Percentiles rank a stretch among this genome's conserved stretches.
phyloP scores from a whole-genome alignment of 441 rosid species.

The Erodium trifolium region DNA sequence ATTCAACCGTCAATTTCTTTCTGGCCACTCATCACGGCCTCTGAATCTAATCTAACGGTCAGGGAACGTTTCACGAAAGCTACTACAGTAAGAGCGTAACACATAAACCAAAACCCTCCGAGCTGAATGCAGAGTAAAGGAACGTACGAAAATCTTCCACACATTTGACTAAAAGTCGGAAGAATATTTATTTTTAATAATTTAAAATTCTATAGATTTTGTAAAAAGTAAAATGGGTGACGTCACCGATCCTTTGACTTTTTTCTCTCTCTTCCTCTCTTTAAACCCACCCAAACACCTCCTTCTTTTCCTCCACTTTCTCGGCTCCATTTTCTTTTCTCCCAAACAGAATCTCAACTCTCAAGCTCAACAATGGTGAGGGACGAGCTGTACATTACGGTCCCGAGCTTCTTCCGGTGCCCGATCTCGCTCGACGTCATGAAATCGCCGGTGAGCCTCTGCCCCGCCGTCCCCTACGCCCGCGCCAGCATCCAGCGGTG shows the following conservation, averaged over 20 bases:
- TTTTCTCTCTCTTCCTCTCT: constrained; percentile 1
- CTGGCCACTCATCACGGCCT: too few relatives aligned
- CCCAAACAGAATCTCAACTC: constrained; percentile 5
- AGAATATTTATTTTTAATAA: too few relatives aligned
- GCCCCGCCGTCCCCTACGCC: constrained; percentile 91
- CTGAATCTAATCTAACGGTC: too few relatives aligned
- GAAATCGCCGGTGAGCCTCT: constrained; percentile 82
- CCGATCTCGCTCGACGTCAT: constrained; percentile 89
- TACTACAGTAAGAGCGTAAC: too few relatives aligned
- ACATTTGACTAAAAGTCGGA: too few relatives aligned
- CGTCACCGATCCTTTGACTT: background rate
- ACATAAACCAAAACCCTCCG: too few relatives aligned
- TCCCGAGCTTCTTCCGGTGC: constrained; percentile 72
- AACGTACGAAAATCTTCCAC: too few relatives aligned
- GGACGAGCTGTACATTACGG: constrained; percentile 47
- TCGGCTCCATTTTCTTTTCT: constrained; percentile 20
- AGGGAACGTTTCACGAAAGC: too few relatives aligned
- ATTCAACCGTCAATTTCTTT: too few relatives aligned
- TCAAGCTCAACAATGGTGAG: constrained; percentile 31
- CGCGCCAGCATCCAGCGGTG: constrained; percentile 75
- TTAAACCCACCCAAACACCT: background rate
- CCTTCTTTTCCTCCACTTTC: constrained; percentile 16
- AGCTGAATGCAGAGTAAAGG: too few relatives aligned
- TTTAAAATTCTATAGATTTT: too few relatives aligned
- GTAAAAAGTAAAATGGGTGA: background rate